Evolutionary conservation across 129 eudicot species (phyloP).

Genomic region (Artemisia argyi): DNA sequence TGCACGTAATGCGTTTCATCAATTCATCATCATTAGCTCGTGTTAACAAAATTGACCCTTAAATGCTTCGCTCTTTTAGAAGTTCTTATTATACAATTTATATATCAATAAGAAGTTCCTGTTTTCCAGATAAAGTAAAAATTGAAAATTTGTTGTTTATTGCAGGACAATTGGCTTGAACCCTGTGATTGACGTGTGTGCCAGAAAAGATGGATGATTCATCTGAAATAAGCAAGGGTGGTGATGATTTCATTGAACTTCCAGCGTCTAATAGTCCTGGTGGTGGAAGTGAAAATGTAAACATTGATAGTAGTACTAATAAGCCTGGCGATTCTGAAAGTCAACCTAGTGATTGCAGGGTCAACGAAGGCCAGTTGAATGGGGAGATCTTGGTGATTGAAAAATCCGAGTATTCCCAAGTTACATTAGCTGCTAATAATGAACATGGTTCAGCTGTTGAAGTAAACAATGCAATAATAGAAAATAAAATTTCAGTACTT

Average conservation of each 20-base stretch:
- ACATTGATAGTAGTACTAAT: constrained; percentile 21
- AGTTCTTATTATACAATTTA: neutral
- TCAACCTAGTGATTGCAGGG: constrained; percentile 28
- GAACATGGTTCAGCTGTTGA: constrained; percentile 17
- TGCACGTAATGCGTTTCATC: neutral
- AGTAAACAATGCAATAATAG: constrained; percentile 32
- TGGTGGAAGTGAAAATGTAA: constrained; percentile 35
- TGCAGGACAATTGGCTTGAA: constrained; percentile 22
- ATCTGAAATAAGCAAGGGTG: constrained; percentile 32
- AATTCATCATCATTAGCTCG: neutral
- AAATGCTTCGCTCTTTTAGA: too few species aligned
- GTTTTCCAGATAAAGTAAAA: neutral
- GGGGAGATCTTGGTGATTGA: constrained; percentile 25
- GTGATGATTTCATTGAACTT: constrained; percentile 45
- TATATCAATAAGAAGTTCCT: neutral
- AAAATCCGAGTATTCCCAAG: constrained; percentile 5
- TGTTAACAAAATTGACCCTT: too few species aligned
- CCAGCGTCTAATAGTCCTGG: constrained; percentile 45
- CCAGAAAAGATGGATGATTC: constrained; percentile 26
- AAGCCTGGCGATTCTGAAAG: too few species aligned
- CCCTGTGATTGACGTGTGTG: constrained; percentile 4
- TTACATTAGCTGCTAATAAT: too few species aligned
- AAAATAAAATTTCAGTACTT: constrained; percentile 22
- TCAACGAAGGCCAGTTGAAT: constrained; percentile 28
- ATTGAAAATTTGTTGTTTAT: neutral